Evolutionary conservation across 345 rosid genomes (phyloP), one percentile per base, ranked within the genome.

Genomic region (Acer campestre): DNA sequence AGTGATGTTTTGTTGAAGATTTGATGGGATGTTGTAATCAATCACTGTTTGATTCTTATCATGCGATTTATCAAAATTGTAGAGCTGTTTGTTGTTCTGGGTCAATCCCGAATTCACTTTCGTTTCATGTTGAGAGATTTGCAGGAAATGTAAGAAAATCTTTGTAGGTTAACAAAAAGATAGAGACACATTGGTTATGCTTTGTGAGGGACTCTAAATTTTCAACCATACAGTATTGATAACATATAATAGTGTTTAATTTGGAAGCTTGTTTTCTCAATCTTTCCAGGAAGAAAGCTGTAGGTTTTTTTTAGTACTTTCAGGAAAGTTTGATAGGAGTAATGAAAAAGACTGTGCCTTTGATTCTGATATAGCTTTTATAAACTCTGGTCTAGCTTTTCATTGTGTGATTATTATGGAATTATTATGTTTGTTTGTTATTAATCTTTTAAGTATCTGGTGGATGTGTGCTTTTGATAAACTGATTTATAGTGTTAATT

Each of bases 71-170:
- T 71, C 17, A 2, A 7, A 53, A 8, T n/a, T 10, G 46, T 59
- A 22, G 59, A 7, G 53, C 29, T 35, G 9, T 71, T 2, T 71
- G 31, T 71, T 58, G 20, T 70, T 10, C 64, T 71, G 75, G 75
- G 64, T 56, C 51, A 56, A 4, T 56, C 5, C 16, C 59, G 7
- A 38, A 56, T 17, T 59, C 27, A 16, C n/a, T 59, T 12, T 7
- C 35, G 46, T 40, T 40, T 20, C 11, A 67, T 20, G 64, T 22
- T 53, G 11, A 53, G 18, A 71, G 64, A 56, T 17, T 38, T 29
- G n/a, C 27, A 1, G 10, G 1, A 18, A 53, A 20, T 35, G 12
- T 22, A 35, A 20, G 31, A 58, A n/a, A 38, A n/a, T 18, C 6
- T 18, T 18, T 10, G 1, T 16, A 38, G 23, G 11, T 61, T 22